Conservation (phyloP, 371 early-diverging fungal genomes). For the Mucor plumbeus region DNA sequence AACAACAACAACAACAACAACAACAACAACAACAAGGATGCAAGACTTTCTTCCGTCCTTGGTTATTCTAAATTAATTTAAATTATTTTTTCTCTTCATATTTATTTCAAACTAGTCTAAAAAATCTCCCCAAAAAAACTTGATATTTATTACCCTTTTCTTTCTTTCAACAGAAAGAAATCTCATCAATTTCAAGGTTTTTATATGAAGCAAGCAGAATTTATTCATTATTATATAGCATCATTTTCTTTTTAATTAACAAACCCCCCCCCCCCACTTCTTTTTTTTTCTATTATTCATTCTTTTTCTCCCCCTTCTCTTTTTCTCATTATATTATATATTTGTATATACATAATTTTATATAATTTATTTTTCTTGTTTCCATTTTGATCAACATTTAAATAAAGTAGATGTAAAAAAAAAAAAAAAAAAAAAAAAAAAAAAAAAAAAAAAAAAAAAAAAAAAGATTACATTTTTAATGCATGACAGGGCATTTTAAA, state of each 20-base stretch:
- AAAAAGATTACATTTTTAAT: not conserved
- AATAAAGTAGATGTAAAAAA: no score
- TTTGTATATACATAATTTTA: constrained; percentile 12
- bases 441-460: no score
- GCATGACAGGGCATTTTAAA: constrained; percentile 1
- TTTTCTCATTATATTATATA: constrained; percentile 12
- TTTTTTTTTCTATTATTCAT: not conserved
- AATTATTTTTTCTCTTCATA: not conserved
- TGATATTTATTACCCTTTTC: constrained; percentile 11
- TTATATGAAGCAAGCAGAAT: not conserved
- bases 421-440: no score
- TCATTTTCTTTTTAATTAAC: not conserved
- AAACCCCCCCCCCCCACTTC: constrained; percentile 4
- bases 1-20: constrained; percentile 10
- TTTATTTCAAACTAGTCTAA: not conserved
- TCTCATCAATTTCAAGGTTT: not conserved
- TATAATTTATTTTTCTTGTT: constrained; percentile 12
- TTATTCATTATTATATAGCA: constrained; percentile 12
- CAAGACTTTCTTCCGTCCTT: constrained; percentile 32
- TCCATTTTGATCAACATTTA: not conserved
- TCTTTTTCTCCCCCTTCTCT: constrained; percentile 2
- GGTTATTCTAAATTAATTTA: constrained; percentile 26
- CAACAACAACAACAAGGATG: not conserved
- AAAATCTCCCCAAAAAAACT: not conserved
- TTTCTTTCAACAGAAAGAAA: not conserved